Percentiles rank a stretch among this genome's conserved stretches.
These are phyloP conservation scores for Samsoniella hepiali DNA, from an alignment of 2,329 filamentous ascomycete genomes.

Conservation along the genomic window DNA sequence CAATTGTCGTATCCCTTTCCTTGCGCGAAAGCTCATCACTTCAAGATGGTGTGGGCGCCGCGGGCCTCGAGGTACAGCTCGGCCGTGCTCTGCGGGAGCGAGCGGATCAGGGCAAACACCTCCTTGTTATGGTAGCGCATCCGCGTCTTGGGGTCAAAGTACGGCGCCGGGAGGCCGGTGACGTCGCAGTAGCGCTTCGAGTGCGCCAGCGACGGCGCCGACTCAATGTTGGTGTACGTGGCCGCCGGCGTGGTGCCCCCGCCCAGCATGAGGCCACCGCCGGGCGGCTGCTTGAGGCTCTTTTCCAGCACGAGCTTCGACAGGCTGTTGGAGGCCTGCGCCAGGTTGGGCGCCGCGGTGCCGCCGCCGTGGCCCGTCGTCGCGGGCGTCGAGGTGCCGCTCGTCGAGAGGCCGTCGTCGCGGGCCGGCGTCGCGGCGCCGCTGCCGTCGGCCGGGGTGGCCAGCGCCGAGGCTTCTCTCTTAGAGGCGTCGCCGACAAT, in stretches of 20 bases:
- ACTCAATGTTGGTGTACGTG: conserved; percentile 96
- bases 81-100: conserved; percentile 73
- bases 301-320: conserved; percentile 88
- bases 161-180: conserved; percentile 86
- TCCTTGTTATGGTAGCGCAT: conserved; percentile 91
- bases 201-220: conserved; percentile 81
- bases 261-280: conserved; percentile 24
- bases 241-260: conserved; percentile 58
- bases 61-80: conserved; percentile 88
- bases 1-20: background rate
- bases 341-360: conserved; percentile 64
- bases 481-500: conserved; percentile 86
- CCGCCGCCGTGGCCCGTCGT: conserved; percentile 50
- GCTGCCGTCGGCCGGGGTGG: conserved; percentile 71
- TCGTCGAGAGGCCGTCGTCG: conserved; percentile 55
- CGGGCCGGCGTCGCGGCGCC: conserved; percentile 65
- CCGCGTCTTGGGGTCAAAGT: conserved; percentile 91
- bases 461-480: conserved; percentile 83
- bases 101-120: conserved; percentile 79
- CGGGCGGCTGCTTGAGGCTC: conserved; percentile 50
- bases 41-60: conserved; percentile 89
- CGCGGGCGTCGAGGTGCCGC: conserved; percentile 55
- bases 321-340: conserved; percentile 82
- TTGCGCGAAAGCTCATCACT: conserved; percentile 50
- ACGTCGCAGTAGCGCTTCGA: conserved; percentile 93